phyloP scores from a whole-genome alignment of 202 grass and related monocot genomes.

The Cymbopogon flexuosus region DNA sequence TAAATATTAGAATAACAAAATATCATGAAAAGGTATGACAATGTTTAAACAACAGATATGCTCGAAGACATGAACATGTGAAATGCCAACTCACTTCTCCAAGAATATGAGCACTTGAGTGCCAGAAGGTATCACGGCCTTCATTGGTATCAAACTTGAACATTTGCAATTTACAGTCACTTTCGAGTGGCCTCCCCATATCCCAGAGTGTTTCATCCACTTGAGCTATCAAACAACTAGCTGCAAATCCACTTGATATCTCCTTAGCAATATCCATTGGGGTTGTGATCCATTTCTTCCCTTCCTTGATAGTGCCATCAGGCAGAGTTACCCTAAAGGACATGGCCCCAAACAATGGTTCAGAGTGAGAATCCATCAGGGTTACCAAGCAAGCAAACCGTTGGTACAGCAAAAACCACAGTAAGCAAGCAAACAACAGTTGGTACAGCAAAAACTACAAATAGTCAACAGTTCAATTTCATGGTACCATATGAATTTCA shows the following conservation, averaged over 20 bases:
- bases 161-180: constrained; percentile 72
- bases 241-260: constrained; percentile 77
- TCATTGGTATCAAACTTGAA: constrained; percentile 91
- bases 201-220: constrained; percentile 90
- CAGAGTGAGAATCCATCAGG: background rate
- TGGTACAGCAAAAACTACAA: background rate
- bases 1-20: background rate
- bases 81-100: constrained; percentile 59
- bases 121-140: constrained; percentile 96
- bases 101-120: constrained; percentile 98
- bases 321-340: constrained; percentile 62
- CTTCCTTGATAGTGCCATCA: constrained; percentile 68
- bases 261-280: constrained; percentile 89
- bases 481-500: background rate
- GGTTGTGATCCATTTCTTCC: constrained; percentile 71
- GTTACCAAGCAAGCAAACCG: background rate
- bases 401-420: background rate
- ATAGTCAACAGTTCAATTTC: background rate
- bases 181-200: constrained; percentile 83
- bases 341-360: background rate
- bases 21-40: background rate
- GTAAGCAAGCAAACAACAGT: background rate
- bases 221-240: constrained; percentile 81
- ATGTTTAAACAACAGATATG: background rate
- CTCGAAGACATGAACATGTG: background rate